Percentiles rank a stretch among this genome's conserved stretches.
phyloP scores from a whole-genome alignment of 257 asterid genomes.

The Lavandula angustifolia region DNA sequence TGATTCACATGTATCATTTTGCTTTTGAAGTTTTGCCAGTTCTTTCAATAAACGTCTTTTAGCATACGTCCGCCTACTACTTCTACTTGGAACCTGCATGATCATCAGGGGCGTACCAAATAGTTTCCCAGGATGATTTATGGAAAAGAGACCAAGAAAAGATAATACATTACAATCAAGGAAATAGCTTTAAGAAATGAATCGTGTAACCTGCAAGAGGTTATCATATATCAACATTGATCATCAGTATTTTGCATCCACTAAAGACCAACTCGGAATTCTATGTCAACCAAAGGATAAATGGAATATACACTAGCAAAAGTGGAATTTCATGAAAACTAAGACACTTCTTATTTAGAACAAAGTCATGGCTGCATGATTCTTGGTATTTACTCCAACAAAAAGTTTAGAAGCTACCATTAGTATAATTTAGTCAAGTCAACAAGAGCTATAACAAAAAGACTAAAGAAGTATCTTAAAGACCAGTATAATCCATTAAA shows the following conservation, averaged over 20 bases:
- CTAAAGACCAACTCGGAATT: not conserved
- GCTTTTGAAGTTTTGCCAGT: slow-evolving; percentile 76
- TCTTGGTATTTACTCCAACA: slow-evolving; percentile 14
- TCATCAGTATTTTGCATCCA: slow-evolving; percentile 8
- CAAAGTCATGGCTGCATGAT: slow-evolving; percentile 14
- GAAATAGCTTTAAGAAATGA: slow-evolving; percentile 13
- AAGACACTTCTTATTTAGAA: not conserved
- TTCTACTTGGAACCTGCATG: slow-evolving; percentile 77
- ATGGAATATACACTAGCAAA: not conserved
- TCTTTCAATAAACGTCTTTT: slow-evolving; percentile 74
- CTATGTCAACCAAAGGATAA: slow-evolving; percentile 13
- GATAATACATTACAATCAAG: slow-evolving; percentile 1
- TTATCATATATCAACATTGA: slow-evolving; percentile 9
- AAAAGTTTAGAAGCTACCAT: slow-evolving; percentile 3
- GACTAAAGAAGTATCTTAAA: slow-evolving; percentile 7
- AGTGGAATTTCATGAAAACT: slow-evolving; percentile 11
- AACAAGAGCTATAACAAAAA: slow-evolving; percentile 7
- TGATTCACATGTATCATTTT: slow-evolving; percentile 51
- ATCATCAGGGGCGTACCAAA: slow-evolving; percentile 24
- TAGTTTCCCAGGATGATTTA: slow-evolving; percentile 21
- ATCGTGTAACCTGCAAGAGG: slow-evolving; percentile 3
- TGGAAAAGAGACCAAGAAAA: slow-evolving; percentile 15
- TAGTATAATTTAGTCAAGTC: not conserved
- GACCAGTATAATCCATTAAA: slow-evolving; percentile 20
- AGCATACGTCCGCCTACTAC: slow-evolving; percentile 64